These are phyloP conservation scores for Xylaria sp. DNA, from an alignment of 2,329 filamentous ascomycete genomes.

Conservation along the genomic window DNA sequence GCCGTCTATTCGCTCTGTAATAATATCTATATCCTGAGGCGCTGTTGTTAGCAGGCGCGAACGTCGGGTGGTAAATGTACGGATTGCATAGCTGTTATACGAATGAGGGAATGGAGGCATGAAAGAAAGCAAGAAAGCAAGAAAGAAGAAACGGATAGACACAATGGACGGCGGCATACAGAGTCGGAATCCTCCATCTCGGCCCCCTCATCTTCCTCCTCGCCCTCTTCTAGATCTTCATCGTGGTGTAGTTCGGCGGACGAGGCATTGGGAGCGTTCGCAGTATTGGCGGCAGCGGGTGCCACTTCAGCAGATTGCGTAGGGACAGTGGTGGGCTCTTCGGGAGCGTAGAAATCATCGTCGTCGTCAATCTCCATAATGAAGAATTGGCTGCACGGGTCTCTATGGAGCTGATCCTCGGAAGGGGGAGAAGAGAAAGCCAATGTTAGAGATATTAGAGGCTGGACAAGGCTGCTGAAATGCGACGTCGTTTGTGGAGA, in stretches of 20 bases:
- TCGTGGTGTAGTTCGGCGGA: conserved; percentile 50
- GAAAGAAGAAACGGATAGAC: too few species aligned
- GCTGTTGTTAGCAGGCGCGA: background rate
- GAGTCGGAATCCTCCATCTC: conserved; percentile 71
- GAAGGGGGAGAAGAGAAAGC: background rate
- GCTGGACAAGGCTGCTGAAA: background rate
- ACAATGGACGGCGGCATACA: conserved; percentile 48
- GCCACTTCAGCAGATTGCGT: conserved; percentile 25
- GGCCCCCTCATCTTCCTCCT: conserved; percentile 71
- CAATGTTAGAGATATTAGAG: too few species aligned
- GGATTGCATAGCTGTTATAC: background rate
- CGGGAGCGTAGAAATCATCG: conserved; percentile 73
- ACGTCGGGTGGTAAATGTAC: background rate
- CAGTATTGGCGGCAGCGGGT: conserved; percentile 12
- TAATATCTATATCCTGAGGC: conserved; percentile 73
- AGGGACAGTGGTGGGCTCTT: conserved; percentile 59
- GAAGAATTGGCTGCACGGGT: conserved; percentile 18
- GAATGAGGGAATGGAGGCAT: background rate
- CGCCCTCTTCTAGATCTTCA: conserved; percentile 71
- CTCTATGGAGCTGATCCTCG: background rate
- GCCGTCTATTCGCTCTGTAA: conserved; percentile 74
- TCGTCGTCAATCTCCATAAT: conserved; percentile 75
- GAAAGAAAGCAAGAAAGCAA: background rate
- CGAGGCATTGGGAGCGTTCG: conserved; percentile 28
- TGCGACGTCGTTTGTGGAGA: background rate